Evolutionary conservation across 169 alveolate genomes (phyloP).

Genomic region (Cyclospora cayetanensis): DNA sequence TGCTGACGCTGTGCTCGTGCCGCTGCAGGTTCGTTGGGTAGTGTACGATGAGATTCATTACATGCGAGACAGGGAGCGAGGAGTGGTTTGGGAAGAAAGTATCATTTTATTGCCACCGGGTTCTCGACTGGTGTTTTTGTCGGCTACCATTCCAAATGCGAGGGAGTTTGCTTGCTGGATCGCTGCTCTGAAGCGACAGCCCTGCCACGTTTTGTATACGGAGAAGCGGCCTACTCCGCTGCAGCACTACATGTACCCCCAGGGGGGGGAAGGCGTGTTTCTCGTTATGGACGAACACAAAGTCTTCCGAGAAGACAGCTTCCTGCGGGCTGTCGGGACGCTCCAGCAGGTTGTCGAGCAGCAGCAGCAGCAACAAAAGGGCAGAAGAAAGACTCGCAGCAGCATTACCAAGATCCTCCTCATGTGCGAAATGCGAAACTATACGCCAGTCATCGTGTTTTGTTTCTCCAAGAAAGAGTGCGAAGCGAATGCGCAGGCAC

Average conservation of each 20-base stretch:
- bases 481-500: constrained; percentile 94
- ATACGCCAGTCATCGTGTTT: constrained; percentile 97
- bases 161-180: constrained; percentile 99
- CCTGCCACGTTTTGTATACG: constrained; percentile 98
- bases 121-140: constrained; percentile 96
- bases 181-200: constrained; percentile 96
- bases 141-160: constrained; percentile 99
- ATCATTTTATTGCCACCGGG: constrained; percentile 89
- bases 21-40: constrained; percentile 91
- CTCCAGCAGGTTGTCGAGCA: constrained; percentile 37
- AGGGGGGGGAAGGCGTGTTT: constrained; percentile 95
- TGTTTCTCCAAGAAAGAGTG: constrained; percentile 98
- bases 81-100: constrained; percentile 99
- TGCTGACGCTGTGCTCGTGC: background rate
- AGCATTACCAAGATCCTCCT: constrained; percentile 94
- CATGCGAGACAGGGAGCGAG: constrained; percentile 99
- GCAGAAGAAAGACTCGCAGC: constrained; percentile 71
- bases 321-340: constrained; percentile 74
- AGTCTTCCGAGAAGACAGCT: constrained; percentile 83
- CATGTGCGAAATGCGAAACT: constrained; percentile 87
- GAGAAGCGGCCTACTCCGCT: constrained; percentile 99
- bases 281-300: constrained; percentile 94
- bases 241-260: constrained; percentile 95
- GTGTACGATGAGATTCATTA: constrained; percentile 99
- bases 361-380: constrained; percentile 49